Evolutionary conservation across 768 basidiomycete genomes (phyloP), one percentile per base, ranked within the genome.

Genomic region (Kwoniella newhampshirensis): DNA sequence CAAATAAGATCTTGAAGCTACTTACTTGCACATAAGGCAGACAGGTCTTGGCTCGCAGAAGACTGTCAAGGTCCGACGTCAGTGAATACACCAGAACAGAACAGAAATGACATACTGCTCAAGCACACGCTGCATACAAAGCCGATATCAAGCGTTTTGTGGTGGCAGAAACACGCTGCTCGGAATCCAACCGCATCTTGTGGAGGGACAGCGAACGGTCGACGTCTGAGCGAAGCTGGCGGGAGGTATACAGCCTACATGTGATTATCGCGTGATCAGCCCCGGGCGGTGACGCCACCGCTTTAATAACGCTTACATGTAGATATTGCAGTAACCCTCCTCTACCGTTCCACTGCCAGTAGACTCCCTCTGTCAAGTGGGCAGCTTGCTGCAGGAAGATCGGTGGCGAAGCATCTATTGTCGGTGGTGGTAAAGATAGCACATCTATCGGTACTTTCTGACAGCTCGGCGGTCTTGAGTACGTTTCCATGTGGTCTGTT

Each of bases 121-220:
- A 99, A 78, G 75, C 96, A 99, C 28, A 99, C 92, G n/a, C 91
- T 94, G 75, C 96, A 99, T 20, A 99, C 92, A 66, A 92, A 99
- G 52, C 92, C 96, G 51, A 98, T 84, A 73, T 98, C 94, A 37
- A 98, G 84, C 45, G 96, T 94, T 51, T 87, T 87, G 75, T 97
- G 96, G 78, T 98, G 96, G 78, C 96, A 99, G 80, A 99, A 98
- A 74, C 94, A 98, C 7, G 93, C 94, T 0, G 96, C 96, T 27
- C 96, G 84, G 72, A 98, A 94, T 76, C 98, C 96, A 57, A 98
- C 87, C 70, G 85, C 87, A 74, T 98, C 93, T 77, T 96, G 91
- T 5, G 89, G 89, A 1, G 94, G 94, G 20, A 89, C 85, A 0
- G 87, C 84, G 32, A 98, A 73, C 6, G 80, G 44, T 85, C 80